These are phyloP conservation scores for Cyberlindnera meyerae DNA, from an alignment of 805 yeast genomes.

Conservation along the genomic window DNA sequence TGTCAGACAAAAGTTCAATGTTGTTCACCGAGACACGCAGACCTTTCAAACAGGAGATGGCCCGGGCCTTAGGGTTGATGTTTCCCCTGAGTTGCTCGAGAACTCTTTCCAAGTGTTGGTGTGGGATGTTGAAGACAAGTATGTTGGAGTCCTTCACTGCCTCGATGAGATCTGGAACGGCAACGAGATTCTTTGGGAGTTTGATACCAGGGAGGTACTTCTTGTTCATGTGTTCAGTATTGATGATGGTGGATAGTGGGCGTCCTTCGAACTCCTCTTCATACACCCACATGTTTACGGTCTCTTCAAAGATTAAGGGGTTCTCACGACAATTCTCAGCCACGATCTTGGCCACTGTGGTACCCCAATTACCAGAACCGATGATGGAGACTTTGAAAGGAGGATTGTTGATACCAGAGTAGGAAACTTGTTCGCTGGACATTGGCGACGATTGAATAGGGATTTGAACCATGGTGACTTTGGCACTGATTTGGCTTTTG, in stretches of 20 bases:
- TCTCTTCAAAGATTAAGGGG: constrained; percentile 59
- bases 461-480: neutral
- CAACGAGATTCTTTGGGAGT: constrained; percentile 75
- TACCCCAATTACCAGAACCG: constrained; percentile 99
- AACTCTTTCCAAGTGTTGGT: constrained; percentile 79
- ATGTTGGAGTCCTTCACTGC: constrained; percentile 77
- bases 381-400: constrained; percentile 62
- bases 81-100: constrained; percentile 70
- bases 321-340: constrained; percentile 78
- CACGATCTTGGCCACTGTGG: constrained; percentile 90
- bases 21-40: constrained; percentile 78
- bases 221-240: constrained; percentile 83
- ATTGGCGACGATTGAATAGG: constrained; percentile 3
- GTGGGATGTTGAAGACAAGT: constrained; percentile 89
- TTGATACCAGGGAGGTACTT: constrained; percentile 81
- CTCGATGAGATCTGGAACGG: constrained; percentile 72
- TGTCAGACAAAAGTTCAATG: constrained; percentile 71
- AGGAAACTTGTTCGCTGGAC: constrained; percentile 10
- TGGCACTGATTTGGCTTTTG: neutral
- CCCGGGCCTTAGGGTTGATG: constrained; percentile 64
- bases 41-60: constrained; percentile 92
- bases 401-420: constrained; percentile 17
- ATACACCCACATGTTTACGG: constrained; percentile 92
- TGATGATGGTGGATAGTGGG: constrained; percentile 82
- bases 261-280: constrained; percentile 72